A percentile compares a stretch with the other conserved stretches of the same genome.
Conservation (phyloP, 2,329 filamentous ascomycete species). For the Paecilomyces niveus region DNA sequence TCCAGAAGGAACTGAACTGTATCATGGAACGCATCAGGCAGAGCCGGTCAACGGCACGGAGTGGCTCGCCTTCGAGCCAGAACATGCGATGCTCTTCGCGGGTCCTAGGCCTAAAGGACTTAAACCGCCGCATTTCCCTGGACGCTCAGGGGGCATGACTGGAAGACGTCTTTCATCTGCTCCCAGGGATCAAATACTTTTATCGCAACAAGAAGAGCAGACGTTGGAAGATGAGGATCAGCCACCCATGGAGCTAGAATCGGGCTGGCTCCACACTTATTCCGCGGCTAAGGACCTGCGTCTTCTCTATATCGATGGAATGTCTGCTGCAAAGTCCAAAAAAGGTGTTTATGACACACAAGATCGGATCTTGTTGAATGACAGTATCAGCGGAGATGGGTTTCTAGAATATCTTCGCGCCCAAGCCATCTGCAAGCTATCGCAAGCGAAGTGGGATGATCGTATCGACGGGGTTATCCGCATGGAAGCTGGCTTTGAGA, state of each 20-base stretch:
- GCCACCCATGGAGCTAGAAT: conserved; percentile 3
- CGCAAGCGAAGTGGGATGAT: conserved; percentile 41
- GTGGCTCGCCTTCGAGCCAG: conserved; percentile 71
- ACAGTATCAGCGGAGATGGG: conserved; percentile 9
- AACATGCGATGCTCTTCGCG: conserved; percentile 64
- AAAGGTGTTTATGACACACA: conserved; percentile 64
- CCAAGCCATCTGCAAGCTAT: conserved; percentile 48
- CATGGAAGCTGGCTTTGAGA: conserved; percentile 64
- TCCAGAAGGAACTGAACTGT: conserved; percentile 57
- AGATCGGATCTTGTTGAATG: conserved; percentile 52
- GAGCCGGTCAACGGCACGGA: conserved; percentile 50
- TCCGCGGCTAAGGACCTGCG: conserved; percentile 50
- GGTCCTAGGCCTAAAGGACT: conserved; percentile 3
- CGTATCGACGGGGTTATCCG: conserved; percentile 58
- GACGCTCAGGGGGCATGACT: neutral
- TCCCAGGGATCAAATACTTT: neutral
- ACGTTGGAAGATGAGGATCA: neutral
- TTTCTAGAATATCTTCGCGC: conserved; percentile 47
- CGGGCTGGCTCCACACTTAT: conserved; percentile 63
- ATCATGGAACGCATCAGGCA: conserved; percentile 52
- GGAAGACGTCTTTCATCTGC: neutral
- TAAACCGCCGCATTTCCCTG: neutral
- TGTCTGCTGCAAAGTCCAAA: conserved; percentile 57
- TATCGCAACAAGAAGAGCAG: neutral
- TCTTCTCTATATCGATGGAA: conserved; percentile 64